A percentile compares a stretch with the other conserved stretches of the same genome.
These are phyloP conservation scores for Chaetomium strumarium DNA, from an alignment of 2,329 filamentous ascomycete species.

Conservation along the genomic window DNA sequence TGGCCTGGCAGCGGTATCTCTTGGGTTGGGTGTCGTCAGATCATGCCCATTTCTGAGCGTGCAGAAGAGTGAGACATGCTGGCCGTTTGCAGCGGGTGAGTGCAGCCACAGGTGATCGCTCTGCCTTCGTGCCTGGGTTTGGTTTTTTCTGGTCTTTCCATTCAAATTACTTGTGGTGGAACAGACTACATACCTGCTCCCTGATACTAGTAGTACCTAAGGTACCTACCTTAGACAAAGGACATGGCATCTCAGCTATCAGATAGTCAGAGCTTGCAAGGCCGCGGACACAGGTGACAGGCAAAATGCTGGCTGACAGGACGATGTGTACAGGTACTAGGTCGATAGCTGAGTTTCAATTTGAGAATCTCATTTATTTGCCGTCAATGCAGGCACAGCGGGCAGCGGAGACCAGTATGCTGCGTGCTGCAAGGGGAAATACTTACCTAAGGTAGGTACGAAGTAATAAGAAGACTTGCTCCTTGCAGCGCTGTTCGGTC, in stretches of 20 bases:
- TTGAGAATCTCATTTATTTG: conserved; percentile 2
- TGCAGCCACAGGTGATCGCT: neutral
- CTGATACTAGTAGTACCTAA: too few species aligned
- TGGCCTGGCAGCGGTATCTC: neutral
- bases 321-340: neutral
- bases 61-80: conserved; percentile 4
- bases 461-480: neutral
- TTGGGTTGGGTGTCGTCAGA: conserved; percentile 2
- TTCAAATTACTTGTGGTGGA: too few species aligned
- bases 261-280: too few species aligned
- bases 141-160: neutral
- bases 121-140: neutral
- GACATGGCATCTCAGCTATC: neutral
- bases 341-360: neutral
- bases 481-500: conserved; percentile 8
- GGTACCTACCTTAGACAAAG: too few species aligned
- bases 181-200: neutral
- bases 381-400: conserved; percentile 1
- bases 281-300: too few species aligned
- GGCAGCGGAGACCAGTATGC: neutral
- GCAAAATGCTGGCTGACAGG: neutral
- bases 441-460: too few species aligned
- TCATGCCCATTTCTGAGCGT: conserved; percentile 4
- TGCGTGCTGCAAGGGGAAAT: conserved; percentile 7
- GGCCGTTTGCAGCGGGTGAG: neutral